A percentile compares a stretch with the other conserved stretches of the same genome.
Conservation (phyloP, 352 stramenopile species). For the Globisporangium paddicum region DNA sequence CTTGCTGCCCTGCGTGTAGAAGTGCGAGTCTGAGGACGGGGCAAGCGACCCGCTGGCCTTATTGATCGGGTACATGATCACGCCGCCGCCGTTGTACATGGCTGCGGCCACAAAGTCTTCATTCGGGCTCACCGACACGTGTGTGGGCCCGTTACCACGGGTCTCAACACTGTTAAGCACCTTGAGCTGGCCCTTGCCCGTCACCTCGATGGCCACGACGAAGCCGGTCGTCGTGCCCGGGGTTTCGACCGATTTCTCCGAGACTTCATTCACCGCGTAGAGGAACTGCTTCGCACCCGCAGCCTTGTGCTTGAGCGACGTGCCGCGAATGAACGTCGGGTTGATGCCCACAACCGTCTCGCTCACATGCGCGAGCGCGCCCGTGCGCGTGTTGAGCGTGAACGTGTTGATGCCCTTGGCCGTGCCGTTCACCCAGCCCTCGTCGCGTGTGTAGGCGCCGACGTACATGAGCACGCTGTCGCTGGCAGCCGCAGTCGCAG, state of each 20-base stretch:
- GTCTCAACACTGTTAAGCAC: constrained; percentile 51
- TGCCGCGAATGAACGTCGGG: constrained; percentile 31
- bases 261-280: constrained; percentile 58
- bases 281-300: constrained; percentile 13
- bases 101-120: constrained; percentile 52
- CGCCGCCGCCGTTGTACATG: constrained; percentile 55
- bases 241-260: constrained; percentile 22
- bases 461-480: constrained; percentile 38
- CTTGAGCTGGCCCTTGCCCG: constrained; percentile 28
- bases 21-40: constrained; percentile 27
- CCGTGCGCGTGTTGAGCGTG: constrained; percentile 36
- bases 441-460: constrained; percentile 57
- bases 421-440: constrained; percentile 63
- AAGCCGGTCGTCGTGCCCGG: constrained; percentile 36
- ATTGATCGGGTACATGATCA: constrained; percentile 52
- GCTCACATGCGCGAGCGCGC: constrained; percentile 29
- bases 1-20: constrained; percentile 32
- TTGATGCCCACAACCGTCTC: constrained; percentile 36
- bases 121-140: constrained; percentile 45
- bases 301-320: neutral
- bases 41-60: constrained; percentile 33
- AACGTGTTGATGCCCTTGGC: constrained; percentile 62
- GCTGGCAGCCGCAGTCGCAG: neutral
- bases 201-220: constrained; percentile 39
- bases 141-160: constrained; percentile 31